phyloP scores from a whole-genome alignment of 1,284 basidiomycete species.

The Melampsora occidentalis region DNA sequence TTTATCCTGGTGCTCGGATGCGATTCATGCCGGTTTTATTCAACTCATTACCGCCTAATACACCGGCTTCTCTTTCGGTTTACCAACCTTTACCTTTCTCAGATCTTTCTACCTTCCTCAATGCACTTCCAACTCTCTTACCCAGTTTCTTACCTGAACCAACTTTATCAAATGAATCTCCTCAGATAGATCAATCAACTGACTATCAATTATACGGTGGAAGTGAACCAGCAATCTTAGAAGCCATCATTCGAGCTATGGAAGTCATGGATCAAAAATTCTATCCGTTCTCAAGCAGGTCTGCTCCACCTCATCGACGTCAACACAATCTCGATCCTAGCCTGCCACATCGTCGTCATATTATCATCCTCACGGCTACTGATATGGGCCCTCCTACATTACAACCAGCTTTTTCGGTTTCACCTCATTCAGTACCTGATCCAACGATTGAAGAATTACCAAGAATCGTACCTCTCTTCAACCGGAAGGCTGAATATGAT shows the following conservation, averaged over 20 bases:
- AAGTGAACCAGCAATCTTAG: slow-evolving; percentile 28
- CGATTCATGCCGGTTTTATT: slow-evolving; percentile 27
- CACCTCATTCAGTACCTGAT: background rate
- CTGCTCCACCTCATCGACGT: background rate
- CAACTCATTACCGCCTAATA: slow-evolving; percentile 14
- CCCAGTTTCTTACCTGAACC: background rate
- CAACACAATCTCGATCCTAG: background rate
- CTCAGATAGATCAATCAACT: background rate
- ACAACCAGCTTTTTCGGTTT: no score
- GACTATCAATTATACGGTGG: slow-evolving; percentile 8
- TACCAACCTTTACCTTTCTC: slow-evolving; percentile 24
- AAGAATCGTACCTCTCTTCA: slow-evolving; percentile 12
- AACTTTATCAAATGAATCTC: background rate
- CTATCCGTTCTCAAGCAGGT: background rate
- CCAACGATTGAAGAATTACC: slow-evolving; percentile 18
- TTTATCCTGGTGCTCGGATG: slow-evolving; percentile 19
- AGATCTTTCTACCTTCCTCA: background rate
- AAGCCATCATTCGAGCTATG: slow-evolving; percentile 28
- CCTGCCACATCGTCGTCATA: slow-evolving; percentile 11
- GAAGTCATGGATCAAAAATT: slow-evolving; percentile 27
- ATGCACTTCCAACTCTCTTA: slow-evolving; percentile 11
- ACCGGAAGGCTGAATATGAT: slow-evolving; percentile 30
- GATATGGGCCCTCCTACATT: slow-evolving; percentile 25
- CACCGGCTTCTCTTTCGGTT: slow-evolving; percentile 13
- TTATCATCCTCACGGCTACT: slow-evolving; percentile 30